phyloP scores from a whole-genome alignment of 805 yeast species.

The Wickerhamiella lipophila region DNA sequence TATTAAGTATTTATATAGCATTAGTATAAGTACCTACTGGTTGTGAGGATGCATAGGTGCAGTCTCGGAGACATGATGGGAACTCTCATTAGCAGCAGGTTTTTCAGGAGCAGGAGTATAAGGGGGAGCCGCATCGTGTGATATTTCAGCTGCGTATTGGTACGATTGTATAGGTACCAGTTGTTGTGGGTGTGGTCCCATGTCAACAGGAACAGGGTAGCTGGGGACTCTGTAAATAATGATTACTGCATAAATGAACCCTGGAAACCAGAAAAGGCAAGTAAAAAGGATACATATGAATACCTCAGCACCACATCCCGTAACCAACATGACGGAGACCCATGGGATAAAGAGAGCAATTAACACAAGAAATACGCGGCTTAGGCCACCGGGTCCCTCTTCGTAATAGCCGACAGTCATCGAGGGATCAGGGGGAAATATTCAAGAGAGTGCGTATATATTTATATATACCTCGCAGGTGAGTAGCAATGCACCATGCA shows the following conservation, averaged over 20 bases:
- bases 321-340: neutral
- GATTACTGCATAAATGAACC: neutral
- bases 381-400: neutral
- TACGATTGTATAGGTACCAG: neutral
- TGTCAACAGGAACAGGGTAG: neutral
- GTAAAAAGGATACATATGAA: neutral
- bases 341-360: neutral
- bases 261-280: conserved; percentile 1
- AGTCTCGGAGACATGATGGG: neutral
- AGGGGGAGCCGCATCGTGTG: neutral
- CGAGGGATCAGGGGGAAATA: no score
- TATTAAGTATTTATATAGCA: no score
- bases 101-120: neutral
- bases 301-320: neutral
- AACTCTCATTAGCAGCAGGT: neutral
- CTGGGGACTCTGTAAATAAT: neutral
- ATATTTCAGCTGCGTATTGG: neutral
- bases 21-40: neutral
- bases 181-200: neutral
- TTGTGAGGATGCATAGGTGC: neutral
- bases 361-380: neutral
- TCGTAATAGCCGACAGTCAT: no score
- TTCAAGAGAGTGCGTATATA: no score
- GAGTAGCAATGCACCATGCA: no score
- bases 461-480: no score